phyloP scores from a whole-genome alignment of 192 early-diverging fungal species.

The Coemansia sp. region DNA sequence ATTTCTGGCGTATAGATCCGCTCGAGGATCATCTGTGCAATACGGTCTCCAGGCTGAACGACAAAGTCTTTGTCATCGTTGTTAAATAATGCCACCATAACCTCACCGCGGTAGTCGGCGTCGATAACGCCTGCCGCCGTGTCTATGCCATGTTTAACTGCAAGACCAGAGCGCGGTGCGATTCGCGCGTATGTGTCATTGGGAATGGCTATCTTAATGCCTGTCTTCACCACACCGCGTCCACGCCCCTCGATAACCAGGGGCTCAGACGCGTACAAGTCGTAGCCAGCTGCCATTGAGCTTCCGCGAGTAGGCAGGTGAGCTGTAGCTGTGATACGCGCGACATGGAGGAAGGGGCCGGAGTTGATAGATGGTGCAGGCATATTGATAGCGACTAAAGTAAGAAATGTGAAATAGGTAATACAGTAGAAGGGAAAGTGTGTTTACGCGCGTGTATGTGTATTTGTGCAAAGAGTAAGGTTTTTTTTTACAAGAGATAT shows the following conservation, averaged over 20 bases:
- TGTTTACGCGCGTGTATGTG: too few relatives aligned
- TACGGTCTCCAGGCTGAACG: conserved; percentile 86
- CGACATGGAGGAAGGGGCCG: conserved; percentile 33
- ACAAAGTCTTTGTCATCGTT: conserved; percentile 67
- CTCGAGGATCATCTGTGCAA: conserved; percentile 96
- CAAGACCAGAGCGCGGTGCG: conserved; percentile 89
- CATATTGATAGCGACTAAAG: conserved; percentile 5
- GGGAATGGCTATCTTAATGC: conserved; percentile 82
- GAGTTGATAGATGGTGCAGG: neutral
- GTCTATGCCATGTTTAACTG: conserved; percentile 87
- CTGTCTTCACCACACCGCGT: conserved; percentile 80
- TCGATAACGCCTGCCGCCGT: conserved; percentile 91
- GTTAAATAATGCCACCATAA: conserved; percentile 89
- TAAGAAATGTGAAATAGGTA: neutral
- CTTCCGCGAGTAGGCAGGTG: conserved; percentile 80
- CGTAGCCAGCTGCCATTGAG: conserved; percentile 85
- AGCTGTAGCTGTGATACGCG: conserved; percentile 52
- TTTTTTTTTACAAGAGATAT: too few relatives aligned
- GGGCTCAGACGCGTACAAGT: conserved; percentile 74
- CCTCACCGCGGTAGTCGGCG: conserved; percentile 82
- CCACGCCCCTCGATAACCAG: conserved; percentile 71
- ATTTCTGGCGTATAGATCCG: conserved; percentile 77
- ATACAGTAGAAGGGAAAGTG: neutral
- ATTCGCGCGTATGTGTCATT: conserved; percentile 90
- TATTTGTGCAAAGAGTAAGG: too few relatives aligned